Percentiles rank a stretch among this genome's conserved stretches.
Evolutionary conservation across 75 land plant species (phyloP).

Genomic region (Cryptomeria japonica): DNA sequence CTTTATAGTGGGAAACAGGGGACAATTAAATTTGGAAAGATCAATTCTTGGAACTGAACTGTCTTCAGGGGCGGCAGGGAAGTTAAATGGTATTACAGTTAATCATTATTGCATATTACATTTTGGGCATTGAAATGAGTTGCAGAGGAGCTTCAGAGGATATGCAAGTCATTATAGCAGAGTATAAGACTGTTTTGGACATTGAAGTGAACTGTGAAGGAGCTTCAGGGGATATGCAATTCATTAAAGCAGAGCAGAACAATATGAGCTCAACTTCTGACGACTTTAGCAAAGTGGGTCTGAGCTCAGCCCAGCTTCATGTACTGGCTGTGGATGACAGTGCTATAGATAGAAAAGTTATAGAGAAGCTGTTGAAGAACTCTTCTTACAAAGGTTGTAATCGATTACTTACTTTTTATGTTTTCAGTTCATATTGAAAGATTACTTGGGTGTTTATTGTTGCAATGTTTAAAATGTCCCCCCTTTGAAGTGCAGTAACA

Average conservation of each 20-base stretch:
- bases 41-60: too few species aligned
- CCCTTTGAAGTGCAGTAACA: constrained; percentile 35
- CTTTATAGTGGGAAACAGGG: too few species aligned
- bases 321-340: constrained; percentile 84
- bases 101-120: too few species aligned
- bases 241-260: not conserved
- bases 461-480: not conserved
- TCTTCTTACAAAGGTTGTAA: constrained; percentile 58
- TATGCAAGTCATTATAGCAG: too few species aligned
- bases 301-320: constrained; percentile 21
- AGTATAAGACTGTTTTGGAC: not conserved
- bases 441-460: too few species aligned
- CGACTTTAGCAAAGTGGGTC: not conserved
- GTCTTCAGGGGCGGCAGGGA: too few species aligned
- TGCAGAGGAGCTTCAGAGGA: too few species aligned
- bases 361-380: constrained; percentile 57
- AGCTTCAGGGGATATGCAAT: not conserved
- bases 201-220: not conserved
- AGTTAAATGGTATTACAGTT: too few species aligned
- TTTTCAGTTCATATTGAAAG: too few species aligned
- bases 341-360: constrained; percentile 57
- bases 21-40: too few species aligned
- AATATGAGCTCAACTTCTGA: not conserved
- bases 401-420: too few species aligned
- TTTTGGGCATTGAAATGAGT: too few species aligned